Evolutionary conservation across 163 green algal genomes (phyloP), one percentile per base, ranked within the genome.

Genomic region (Chloromonas sp.): DNA sequence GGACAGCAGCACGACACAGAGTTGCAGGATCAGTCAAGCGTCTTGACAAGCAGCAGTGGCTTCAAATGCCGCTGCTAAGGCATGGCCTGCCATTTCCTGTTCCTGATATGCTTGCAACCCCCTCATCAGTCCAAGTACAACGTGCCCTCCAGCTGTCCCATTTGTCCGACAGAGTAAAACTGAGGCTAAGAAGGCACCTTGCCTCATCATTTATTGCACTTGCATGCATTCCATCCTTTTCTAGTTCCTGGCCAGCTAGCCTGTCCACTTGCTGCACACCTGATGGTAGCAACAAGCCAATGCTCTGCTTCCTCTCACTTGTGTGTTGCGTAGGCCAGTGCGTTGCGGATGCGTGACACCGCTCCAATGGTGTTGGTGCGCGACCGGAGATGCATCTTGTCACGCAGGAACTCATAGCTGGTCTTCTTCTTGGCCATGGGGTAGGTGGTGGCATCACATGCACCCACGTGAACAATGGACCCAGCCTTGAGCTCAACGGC

Each of bases 381-480:
- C 2, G 95, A 88, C 60, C 97, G 91, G 88, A 99, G 88, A 91
- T 99, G 97, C 84, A 93, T 93, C 87, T 98, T 96, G 70, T 95
- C 94, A 1, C 97, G 93, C 90, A 99, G 92, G 89, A 97, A 99
- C 93, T 99, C 97, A 70, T 98, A 89, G 13, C 60, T 78, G 80
- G 88, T 91, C 90, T 97, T 97, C 91, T 98, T 99, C 92, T 99
- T 99, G 71, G 95, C 94, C 77, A 99, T 94, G 3, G 97, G 96
- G 92, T 99, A 99, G 2, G 91, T 94, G 1, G 86, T 85, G 0
- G 95, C 91, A 84, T 99, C 95, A 84, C 92, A 98, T 59, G 78
- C 5, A 60, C 96, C 97, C 78, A 98, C 82, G 85, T 96, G 91
- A 66, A 93, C 36, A 36, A 98, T 86, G 82, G 91, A 89, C 58